Evolutionary conservation across 495 filamentous ascomycete genomes (phyloP).

Genomic region (Poronia punctata): DNA sequence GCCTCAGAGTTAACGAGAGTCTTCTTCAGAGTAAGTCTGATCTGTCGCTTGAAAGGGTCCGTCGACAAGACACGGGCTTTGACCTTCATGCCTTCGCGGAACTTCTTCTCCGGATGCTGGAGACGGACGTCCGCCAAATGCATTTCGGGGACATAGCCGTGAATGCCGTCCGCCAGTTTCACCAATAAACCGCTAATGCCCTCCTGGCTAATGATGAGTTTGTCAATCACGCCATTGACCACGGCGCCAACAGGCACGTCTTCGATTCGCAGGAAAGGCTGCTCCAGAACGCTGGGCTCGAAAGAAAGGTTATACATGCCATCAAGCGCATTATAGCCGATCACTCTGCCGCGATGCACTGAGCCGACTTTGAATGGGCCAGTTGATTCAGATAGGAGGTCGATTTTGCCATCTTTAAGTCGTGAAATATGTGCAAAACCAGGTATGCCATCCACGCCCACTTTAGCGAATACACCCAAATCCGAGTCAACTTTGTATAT

Average conservation of each 20-base stretch:
- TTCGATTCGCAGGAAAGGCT: conserved; percentile 82
- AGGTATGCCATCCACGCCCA: conserved; percentile 63
- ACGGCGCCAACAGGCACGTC: conserved; percentile 77
- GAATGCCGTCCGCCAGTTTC: conserved; percentile 75
- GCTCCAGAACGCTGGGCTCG: conserved; percentile 71
- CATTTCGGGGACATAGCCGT: conserved; percentile 76
- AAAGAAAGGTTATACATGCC: conserved; percentile 80
- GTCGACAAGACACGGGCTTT: conserved; percentile 78
- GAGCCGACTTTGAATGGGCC: conserved; percentile 73
- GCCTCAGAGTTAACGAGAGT: conserved; percentile 82
- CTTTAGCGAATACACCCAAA: conserved; percentile 72
- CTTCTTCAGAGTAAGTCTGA: conserved; percentile 91
- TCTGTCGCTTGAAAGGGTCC: conserved; percentile 64
- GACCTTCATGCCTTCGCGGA: conserved; percentile 77
- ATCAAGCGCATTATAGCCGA: conserved; percentile 82
- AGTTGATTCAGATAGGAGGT: conserved; percentile 63
- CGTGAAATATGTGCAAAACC: conserved; percentile 93
- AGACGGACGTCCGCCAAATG: conserved; percentile 83
- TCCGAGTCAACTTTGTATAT: conserved; percentile 70
- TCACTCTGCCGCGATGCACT: conserved; percentile 68
- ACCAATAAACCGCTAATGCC: conserved; percentile 77
- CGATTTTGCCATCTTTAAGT: conserved; percentile 79
- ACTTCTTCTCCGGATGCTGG: conserved; percentile 92
- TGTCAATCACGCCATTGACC: conserved; percentile 79
- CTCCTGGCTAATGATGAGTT: conserved; percentile 62